Conservation (phyloP, 2,329 filamentous ascomycete species). For the Aspergillus calidoustus region DNA sequence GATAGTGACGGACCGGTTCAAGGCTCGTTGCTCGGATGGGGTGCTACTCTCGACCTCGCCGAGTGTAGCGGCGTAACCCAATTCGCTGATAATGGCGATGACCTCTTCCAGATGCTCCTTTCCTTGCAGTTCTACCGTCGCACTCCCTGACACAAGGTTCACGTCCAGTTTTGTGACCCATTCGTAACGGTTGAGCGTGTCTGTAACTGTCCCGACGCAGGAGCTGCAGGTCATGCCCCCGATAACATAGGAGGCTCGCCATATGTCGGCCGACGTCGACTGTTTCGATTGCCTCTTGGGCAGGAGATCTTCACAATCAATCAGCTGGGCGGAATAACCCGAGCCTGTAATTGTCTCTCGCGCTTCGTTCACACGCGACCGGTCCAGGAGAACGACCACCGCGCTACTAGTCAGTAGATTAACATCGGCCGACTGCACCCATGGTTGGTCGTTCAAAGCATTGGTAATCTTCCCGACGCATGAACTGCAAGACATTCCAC, state of each 20-base stretch:
- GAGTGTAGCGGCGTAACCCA: no score
- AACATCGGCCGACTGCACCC: constrained; percentile 14
- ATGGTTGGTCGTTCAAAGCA: constrained; percentile 14
- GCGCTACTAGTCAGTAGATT: constrained; percentile 20
- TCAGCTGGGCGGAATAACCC: constrained; percentile 11
- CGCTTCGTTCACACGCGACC: constrained; percentile 16
- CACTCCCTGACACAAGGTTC: no score
- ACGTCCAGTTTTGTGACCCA: no score
- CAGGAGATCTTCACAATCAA: neutral
- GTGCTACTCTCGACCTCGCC: no score
- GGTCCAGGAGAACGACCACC: constrained; percentile 17
- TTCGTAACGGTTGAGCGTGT: no score
- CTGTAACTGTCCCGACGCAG: no score
- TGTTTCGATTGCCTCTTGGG: neutral
- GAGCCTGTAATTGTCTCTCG: constrained; percentile 12
- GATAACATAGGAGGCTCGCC: constrained; percentile 1
- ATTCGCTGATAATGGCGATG: no score
- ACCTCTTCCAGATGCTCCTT: no score
- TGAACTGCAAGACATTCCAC: constrained; percentile 17
- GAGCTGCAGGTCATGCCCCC: no score
- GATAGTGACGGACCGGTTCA: constrained; percentile 2
- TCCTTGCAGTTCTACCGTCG: no score
- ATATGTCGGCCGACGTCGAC: neutral
- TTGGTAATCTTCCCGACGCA: constrained; percentile 16
- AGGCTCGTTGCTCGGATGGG: neutral